Evolutionary conservation across 1,284 basidiomycete species (phyloP), one percentile per base, ranked within the genome.

Genomic region (Tilletia setariae): DNA sequence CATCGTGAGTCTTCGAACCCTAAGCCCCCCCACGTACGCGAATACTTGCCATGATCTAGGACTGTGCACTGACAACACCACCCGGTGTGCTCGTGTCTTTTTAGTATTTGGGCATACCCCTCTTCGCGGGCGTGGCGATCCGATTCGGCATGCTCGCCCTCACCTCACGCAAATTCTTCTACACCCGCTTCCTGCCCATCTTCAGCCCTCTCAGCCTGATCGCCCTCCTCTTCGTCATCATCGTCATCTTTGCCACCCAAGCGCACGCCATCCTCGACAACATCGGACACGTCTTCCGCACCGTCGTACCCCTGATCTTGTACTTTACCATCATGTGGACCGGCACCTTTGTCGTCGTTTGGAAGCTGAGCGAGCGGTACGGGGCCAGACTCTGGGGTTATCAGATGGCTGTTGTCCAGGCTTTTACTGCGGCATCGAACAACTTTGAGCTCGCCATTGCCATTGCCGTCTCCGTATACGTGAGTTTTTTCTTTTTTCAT

Each of bases 251-350:
- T 79, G 90, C 90, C 2, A 89, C 88, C 78, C 90, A 84, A 89
- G 76, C 79, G 0, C 66, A 71, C 53, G 73, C 75, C 28, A 78
- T 80, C 32, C 66, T 80, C 49, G 67, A 79, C 68, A 75, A 79
- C 64, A 66, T 77, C 25, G 75, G 76, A 11, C 70, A 68, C 16
- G 71, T 74, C 2, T 75, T 75, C 42, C 67, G 78, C 44, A 83
- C 81, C 0, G 88, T 91, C 72, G 91, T 92, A 1, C 92, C 92
- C 0, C 87, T 92, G 83, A 84, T 83, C 0, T 67, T 84, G 43
- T 93, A 93, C 84, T 93, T 93, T 79, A 73, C 87, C 28, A 83
- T 92, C 80, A 91, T 92, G 87, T 93, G 90, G 90, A 85, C 85
- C 1, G 81, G 84, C 1, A 86, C 89, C 0, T 91, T 92, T 74